Base-by-base conservation (phyloP, 2,329 filamentous ascomycete species). In the Cadophora sp. region DNA sequence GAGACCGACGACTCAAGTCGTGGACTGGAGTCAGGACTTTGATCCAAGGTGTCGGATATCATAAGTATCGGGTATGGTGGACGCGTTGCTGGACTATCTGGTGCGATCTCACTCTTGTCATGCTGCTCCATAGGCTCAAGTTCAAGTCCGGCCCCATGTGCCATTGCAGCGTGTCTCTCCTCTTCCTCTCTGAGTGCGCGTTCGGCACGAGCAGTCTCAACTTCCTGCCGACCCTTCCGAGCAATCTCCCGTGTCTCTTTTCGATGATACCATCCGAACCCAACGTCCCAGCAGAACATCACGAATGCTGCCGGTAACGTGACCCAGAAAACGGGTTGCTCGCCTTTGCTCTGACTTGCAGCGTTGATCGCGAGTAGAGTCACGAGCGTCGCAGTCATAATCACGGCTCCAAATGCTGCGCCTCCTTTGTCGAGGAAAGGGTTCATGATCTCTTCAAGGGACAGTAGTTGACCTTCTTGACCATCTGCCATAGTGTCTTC, bases 381-480 rank as follows among this genome's bases (percentile, higher is more conserved):
- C 66, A 92, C 80, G 29, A 93, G 83, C 0, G 90, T 91, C 0
- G 82, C 83, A 1, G 88, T 84, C 89, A 93, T 92, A 65, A 93
- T 81, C 5, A 87, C 71, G 0, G 84, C 87, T 1, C 90, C 90
- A 65, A 92, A 89, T 0, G 81, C 80, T 0, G 91, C 91, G 9
- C 90, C 87, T 2, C 82, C 80, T 71, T 87, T 91, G 75, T 93
- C 91, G 0, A 93, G 77, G 67, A 90, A 93, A 0, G 91, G 91
- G 71, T 93, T 92, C 85, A 93, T 86, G 73, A 93, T 91, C 74
- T 93, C 90, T 70, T 91, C 89, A 0, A 93, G 83, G 0, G 88
- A 88, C 0, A 90, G 79, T 0, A 86, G 78, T 70, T 90, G 85
- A 3, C 79, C 82, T 67, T 86, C 79, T 31, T 88, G 84, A 8